Evolutionary conservation across 169 alveolate species (phyloP), one percentile per base, ranked within the genome.

Genomic region (Plasmodium gonderi): DNA sequence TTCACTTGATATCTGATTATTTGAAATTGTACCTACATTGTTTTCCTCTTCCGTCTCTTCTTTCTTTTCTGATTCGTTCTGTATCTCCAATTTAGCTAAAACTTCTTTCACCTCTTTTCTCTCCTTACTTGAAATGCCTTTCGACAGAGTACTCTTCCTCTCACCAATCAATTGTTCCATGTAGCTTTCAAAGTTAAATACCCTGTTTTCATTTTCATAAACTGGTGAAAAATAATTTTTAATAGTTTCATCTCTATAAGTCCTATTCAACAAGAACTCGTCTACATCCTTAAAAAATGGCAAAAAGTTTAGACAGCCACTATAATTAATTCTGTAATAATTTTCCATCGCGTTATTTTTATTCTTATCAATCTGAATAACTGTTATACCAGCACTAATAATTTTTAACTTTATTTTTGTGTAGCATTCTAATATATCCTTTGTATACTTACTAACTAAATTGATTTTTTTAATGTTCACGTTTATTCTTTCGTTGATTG

Each of bases 341-440:
- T 77, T 76, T 26, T 90, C 90, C 38, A 49, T 12, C 14, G 40
- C 42, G 69, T 90, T 90, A 33, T 90, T 90, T 90, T 90, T 90
- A 90, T 90, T 90, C 54, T 90, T 90, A 38, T 90, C 94, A 11
- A 90, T 68, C 60, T 90, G 94, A 44, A 90, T 90, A 26, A 90
- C 94, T 36, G 94, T 90, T 44, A 78, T 90, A 20, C 94, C 94
- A 8, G 94, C 94, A 45, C 80, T 90, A n/a, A 90, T 78, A 33
- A 90, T 64, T 69, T 90, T 90, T 78, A 90, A 69, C 40, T 90
- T 90, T 67, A 90, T 45, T 90, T 90, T 90, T 36, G 94, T 90
- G 74, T 90, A 90, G 54, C 94, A 42, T 38, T 90, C 94, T 33
- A 90, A 49, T 2, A 90, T 68, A 44, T 90, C 77, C 80, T 77